Base-by-base conservation (phyloP, 768 basidiomycete species). In the Asterophora parasitica region DNA sequence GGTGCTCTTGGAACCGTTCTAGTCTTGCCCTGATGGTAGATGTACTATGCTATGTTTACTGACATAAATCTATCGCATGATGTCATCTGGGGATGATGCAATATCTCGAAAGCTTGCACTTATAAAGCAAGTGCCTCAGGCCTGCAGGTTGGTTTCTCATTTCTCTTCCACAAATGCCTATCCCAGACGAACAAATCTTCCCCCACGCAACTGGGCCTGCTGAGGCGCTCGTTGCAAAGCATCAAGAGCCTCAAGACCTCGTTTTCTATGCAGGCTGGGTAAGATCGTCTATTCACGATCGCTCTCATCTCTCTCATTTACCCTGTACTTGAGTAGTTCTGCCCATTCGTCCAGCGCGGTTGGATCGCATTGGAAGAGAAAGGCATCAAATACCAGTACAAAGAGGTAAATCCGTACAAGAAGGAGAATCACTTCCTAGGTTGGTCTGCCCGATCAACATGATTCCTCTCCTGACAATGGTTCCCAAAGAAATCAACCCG, bases 281-380 rank as follows among this genome's bases (percentile, higher is more conserved):
- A 49, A 26, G 73, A 56, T 17, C 32, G 17, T 48, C 2, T 44
- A 31, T 26, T 13, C 36, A 40, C 4, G 36, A 20, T 28, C 30
- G 4, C 20, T 11, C 28, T 30, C 15, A 17, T 32, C 26, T 64
- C 62, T 11, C 34, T 30, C 11, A 31, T 39, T 2, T 26, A 6
- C 17, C 12, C 7, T 23, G 23, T 3, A 3, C 23, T 23, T 6
- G 23, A 23, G 23, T 46, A 74, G 72, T 83, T 83, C 61, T 82
- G 80, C 52, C 81, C 80, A 0, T 82, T 67, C 43, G 78, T 77
- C 16, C 79, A 81, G 59, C 71, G 84, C 8, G 67, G 69, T 10
- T 87, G 85, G 85, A 80, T 86, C 43, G 63, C 76, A 0, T 68
- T 87, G 4, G 83, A 88, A 58, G 84, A 85, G 58, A 77, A 72